A percentile compares a stretch with the other conserved stretches of the same genome.
These are phyloP conservation scores for Pelargonium australe DNA, from an alignment of 441 rosid species.

Conservation along the genomic window DNA sequence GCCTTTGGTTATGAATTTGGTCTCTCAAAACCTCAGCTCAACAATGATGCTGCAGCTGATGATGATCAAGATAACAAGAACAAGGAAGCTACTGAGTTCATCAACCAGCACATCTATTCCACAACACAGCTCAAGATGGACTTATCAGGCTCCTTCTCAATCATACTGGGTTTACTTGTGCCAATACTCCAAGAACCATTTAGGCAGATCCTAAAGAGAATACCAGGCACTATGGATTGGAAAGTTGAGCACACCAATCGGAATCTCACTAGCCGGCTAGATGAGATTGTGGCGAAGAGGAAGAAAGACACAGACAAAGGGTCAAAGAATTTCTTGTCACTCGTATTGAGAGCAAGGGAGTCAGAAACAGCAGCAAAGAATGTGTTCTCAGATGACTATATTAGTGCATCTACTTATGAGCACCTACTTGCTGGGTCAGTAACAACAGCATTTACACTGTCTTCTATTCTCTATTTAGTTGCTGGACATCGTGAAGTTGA, in stretches of 20 bases:
- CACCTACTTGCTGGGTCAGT: conserved; percentile 93
- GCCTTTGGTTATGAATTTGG: conserved; percentile 87
- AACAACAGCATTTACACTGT: conserved; percentile 74
- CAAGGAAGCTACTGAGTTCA: conserved; percentile 54
- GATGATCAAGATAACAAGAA: conserved; percentile 19
- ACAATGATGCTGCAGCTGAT: conserved; percentile 19
- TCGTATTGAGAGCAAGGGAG: conserved; percentile 62
- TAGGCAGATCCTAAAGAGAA: conserved; percentile 72
- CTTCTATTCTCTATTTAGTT: conserved; percentile 61
- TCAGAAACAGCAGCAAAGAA: conserved; percentile 43
- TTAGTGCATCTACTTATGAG: conserved; percentile 82
- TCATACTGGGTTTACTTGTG: conserved; percentile 63
- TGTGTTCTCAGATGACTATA: conserved; percentile 55
- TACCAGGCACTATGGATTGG: conserved; percentile 89
- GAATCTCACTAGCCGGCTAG: conserved; percentile 49
- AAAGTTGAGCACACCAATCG: conserved; percentile 57
- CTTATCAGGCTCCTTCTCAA: conserved; percentile 74
- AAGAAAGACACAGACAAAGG: conserved; percentile 42
- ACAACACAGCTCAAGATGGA: conserved; percentile 96
- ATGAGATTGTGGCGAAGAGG: conserved; percentile 66
- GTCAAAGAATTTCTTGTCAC: conserved; percentile 63
- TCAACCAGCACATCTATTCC: conserved; percentile 82
- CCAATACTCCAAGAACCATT: conserved; percentile 87
- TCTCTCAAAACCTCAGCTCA: conserved; percentile 41
- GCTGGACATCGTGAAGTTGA: conserved; percentile 72